These are phyloP conservation scores for Protea cynaroides DNA, from an alignment of 164 flowering plant genomes.

Conservation along the genomic window DNA sequence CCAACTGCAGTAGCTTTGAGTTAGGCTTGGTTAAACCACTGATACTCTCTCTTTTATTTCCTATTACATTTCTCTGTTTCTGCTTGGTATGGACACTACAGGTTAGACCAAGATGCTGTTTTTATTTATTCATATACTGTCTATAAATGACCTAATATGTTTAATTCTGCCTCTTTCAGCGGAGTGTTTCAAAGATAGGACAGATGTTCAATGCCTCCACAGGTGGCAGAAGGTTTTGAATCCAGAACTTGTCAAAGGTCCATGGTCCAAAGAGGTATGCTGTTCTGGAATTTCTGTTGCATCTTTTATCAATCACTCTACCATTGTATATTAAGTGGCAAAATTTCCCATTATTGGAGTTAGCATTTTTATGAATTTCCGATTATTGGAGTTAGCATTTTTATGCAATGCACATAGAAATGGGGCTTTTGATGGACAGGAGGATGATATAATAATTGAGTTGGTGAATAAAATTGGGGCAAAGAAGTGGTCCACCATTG, in stretches of 20 bases:
- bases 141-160: neutral
- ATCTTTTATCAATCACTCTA: neutral
- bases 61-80: no score
- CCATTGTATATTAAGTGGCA: no score
- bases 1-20: no score
- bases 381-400: neutral
- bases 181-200: slow-evolving; percentile 52
- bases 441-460: slow-evolving; percentile 42
- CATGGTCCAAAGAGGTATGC: slow-evolving; percentile 53
- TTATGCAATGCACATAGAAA: neutral
- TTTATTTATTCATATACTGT: no score
- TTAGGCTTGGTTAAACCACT: no score
- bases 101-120: no score
- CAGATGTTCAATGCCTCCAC: slow-evolving; percentile 53
- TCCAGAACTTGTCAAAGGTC: slow-evolving; percentile 53
- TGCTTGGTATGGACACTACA: no score
- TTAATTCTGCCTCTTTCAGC: slow-evolving; percentile 29
- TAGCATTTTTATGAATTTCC: neutral
- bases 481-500: slow-evolving; percentile 47
- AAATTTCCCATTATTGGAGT: neutral
- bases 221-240: slow-evolving; percentile 58
- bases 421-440: slow-evolving; percentile 22
- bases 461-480: slow-evolving; percentile 38
- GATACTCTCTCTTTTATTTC: no score
- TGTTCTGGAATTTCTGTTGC: neutral